Conservation (phyloP, 108 stramenopile species). For the Cylindrotheca fusiformis region DNA sequence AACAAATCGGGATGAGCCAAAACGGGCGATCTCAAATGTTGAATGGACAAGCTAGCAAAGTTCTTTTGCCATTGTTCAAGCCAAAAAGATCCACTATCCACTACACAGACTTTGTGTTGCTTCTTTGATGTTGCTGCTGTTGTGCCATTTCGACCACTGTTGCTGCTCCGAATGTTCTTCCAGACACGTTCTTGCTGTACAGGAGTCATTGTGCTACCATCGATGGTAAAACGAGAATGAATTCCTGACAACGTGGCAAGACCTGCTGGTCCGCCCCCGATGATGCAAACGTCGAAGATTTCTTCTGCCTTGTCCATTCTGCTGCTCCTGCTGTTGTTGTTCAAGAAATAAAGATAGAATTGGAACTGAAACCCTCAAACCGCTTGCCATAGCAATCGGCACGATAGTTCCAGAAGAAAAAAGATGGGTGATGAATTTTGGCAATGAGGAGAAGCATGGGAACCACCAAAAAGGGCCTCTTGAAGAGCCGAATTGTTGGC, state of each 20-base stretch:
- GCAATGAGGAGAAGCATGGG: no score
- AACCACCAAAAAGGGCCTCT: no score
- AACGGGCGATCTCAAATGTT: slow-evolving; percentile 59
- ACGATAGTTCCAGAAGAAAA: no score
- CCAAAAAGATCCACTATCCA: slow-evolving; percentile 57
- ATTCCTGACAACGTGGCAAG: slow-evolving; percentile 48
- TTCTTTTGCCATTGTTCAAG: slow-evolving; percentile 46
- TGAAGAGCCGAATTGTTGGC: no score
- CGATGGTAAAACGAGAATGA: slow-evolving; percentile 6
- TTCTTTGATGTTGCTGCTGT: background rate
- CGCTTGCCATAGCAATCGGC: no score
- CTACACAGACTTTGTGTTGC: slow-evolving; percentile 34
- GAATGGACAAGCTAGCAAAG: slow-evolving; percentile 51
- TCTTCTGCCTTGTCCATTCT: no score
- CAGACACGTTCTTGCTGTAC: background rate
- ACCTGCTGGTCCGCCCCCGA: slow-evolving; percentile 67
- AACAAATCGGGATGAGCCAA: slow-evolving; percentile 70
- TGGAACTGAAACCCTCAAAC: no score
- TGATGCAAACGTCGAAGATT: slow-evolving; percentile 63
- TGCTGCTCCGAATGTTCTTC: background rate
- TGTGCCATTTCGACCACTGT: background rate
- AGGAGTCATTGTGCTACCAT: slow-evolving; percentile 15
- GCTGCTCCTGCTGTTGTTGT: no score
- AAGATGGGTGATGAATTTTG: no score
- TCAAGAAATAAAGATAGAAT: no score